Base-by-base conservation (phyloP, 306 rosid genomes). In the Vicia villosa region DNA sequence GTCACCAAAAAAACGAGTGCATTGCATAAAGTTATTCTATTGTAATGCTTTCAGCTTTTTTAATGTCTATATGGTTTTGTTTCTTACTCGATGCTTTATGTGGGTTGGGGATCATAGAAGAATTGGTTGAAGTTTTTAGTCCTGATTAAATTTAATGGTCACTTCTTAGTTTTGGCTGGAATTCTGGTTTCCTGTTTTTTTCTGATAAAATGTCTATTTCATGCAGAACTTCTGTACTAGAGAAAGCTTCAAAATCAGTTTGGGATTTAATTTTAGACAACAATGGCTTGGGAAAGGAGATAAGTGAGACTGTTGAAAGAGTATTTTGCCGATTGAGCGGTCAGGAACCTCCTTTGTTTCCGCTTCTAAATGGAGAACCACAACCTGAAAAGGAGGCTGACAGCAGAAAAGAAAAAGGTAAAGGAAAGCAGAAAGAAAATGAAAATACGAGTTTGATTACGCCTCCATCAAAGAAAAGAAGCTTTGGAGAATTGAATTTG, bases 161-260 rank as follows among this genome's bases (percentile, higher is more conserved):
- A 61, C 61, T 66, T 13, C 38, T 24, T 45, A 38, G 24, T 55
- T 70, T 52, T 30, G 41, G 74, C 61, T 74, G 59, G 63, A 60
- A 58, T 65, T 38, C 43, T 73, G 16, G 60, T 66, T 52, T 26
- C 22, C 32, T 43, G 54, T 49, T 32, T 68, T 66, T 70, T 28
- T 63, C 83, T 79, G 58, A 76, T 19, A 37, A 28, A 41, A 17
- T 63, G 46, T 45, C 47, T 45, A 61, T 75, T 61, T 77, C 59
- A 46, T 84, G 84, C 84, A 88, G 95, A 66, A 81, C 92, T 64
- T 93, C 96, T 20, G 94, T 84, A 43, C 95, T 94, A 12, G 97
- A 94, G 86, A 90, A 88, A 76, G 99, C 97, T 52, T 94, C 99
- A 28, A 94, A 89, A 84, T 87, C 99, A 55, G 99, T 89, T 59